These are phyloP conservation scores for Penicillium malachiteum DNA, from an alignment of 495 filamentous ascomycete genomes.

Conservation along the genomic window DNA sequence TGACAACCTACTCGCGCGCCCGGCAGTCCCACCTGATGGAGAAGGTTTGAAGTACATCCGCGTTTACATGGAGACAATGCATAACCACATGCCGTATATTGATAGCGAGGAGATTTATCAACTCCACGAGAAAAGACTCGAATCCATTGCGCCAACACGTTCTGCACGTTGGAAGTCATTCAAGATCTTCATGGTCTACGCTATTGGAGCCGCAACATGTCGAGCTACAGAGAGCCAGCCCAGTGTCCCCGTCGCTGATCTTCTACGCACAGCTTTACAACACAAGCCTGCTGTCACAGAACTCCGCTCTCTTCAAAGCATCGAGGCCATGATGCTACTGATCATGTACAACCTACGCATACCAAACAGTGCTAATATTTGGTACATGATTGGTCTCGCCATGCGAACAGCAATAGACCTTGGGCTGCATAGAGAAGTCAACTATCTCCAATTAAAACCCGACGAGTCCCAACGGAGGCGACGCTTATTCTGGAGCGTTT, in stretches of 20 bases:
- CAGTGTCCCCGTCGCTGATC: constrained; percentile 8
- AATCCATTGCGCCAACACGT: constrained; percentile 15
- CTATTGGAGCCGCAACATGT: constrained; percentile 38
- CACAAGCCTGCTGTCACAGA: constrained; percentile 30
- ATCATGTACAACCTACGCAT: constrained; percentile 40
- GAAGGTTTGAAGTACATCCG: constrained; percentile 31
- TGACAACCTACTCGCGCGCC: constrained; percentile 13
- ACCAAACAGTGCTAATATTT: constrained; percentile 34
- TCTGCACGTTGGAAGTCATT: constrained; percentile 30
- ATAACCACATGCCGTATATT: constrained; percentile 38
- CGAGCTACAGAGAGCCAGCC: constrained; percentile 34
- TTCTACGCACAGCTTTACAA: constrained; percentile 30
- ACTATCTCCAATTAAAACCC: constrained; percentile 21
- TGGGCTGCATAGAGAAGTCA: constrained; percentile 33
- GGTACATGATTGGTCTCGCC: constrained; percentile 43
- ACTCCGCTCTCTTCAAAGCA: constrained; percentile 32
- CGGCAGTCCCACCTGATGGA: constrained; percentile 30
- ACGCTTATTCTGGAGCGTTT: constrained; percentile 43
- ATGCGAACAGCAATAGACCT: constrained; percentile 43
- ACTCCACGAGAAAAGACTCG: constrained; percentile 28
- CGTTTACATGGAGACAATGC: constrained; percentile 37
- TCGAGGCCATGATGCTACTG: constrained; percentile 40
- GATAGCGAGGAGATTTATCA: constrained; percentile 33
- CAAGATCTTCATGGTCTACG: constrained; percentile 45
- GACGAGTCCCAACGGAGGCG: constrained; percentile 31